A percentile compares a stretch with the other conserved stretches of the same genome.
Conservation (phyloP, 2,329 filamentous ascomycete genomes). For the Aspergillus jensenii region DNA sequence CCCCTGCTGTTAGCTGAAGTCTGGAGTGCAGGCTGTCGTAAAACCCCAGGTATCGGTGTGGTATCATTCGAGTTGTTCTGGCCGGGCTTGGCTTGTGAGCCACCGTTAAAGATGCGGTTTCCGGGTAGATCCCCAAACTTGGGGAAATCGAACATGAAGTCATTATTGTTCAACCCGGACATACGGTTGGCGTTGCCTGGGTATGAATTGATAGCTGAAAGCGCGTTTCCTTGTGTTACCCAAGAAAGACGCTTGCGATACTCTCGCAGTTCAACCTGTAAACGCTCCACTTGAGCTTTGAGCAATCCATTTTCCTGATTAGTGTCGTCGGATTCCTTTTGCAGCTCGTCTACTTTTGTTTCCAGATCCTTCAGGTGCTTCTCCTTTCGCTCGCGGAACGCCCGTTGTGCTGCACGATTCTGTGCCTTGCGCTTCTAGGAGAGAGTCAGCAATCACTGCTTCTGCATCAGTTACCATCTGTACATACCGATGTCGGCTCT, state of each 20-base stretch:
- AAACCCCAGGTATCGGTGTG: constrained; percentile 29
- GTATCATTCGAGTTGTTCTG: constrained; percentile 34
- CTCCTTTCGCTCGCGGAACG: constrained; percentile 93
- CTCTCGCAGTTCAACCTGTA: constrained; percentile 81
- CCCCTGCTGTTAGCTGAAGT: constrained; percentile 1
- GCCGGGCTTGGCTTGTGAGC: constrained; percentile 34
- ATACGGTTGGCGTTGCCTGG: constrained; percentile 48
- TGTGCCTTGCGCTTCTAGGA: constrained; percentile 72
- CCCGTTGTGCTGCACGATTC: constrained; percentile 87
- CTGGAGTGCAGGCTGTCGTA: constrained; percentile 24
- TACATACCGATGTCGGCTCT: constrained; percentile 89
- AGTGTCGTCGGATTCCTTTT: constrained; percentile 78
- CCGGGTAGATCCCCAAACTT: constrained; percentile 77
- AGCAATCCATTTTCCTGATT: constrained; percentile 84
- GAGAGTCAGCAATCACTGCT: constrained; percentile 21
- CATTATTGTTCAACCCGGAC: constrained; percentile 68
- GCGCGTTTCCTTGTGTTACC: constrained; percentile 47
- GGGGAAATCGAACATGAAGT: constrained; percentile 94
- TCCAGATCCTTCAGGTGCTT: constrained; percentile 61
- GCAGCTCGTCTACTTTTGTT: constrained; percentile 61
- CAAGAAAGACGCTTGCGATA: constrained; percentile 84
- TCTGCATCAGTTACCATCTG: neutral
- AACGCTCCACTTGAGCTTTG: constrained; percentile 81
- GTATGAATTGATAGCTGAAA: constrained; percentile 51
- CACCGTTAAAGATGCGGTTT: constrained; percentile 53